A percentile compares a stretch with the other conserved stretches of the same genome.
Evolutionary conservation across 768 basidiomycete species (phyloP).

Genomic region (Epithele typhae): DNA sequence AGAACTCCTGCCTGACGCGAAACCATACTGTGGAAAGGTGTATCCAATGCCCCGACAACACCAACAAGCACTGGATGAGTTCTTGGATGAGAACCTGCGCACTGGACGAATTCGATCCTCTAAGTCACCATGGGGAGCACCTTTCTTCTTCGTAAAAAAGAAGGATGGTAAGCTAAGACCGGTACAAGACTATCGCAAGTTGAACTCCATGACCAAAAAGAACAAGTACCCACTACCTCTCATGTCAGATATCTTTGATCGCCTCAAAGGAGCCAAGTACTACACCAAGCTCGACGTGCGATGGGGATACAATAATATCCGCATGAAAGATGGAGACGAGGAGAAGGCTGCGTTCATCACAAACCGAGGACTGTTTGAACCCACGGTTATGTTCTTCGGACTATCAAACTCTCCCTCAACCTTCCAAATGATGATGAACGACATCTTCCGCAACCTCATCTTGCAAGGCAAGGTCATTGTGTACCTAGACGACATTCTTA

Average conservation of each 20-base stretch:
- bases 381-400: constrained; percentile 33
- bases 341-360: constrained; percentile 38
- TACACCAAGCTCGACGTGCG: constrained; percentile 26
- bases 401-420: constrained; percentile 32
- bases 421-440: constrained; percentile 23
- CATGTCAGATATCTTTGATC: too few species aligned
- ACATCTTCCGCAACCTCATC: constrained; percentile 22
- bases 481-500: constrained; percentile 40
- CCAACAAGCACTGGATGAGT: too few species aligned
- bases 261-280: not conserved
- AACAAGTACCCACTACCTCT: too few species aligned
- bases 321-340: constrained; percentile 36
- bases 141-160: too few species aligned
- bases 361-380: constrained; percentile 34
- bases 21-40: not conserved
- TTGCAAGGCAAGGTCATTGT: constrained; percentile 31
- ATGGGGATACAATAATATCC: not conserved
- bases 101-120: too few species aligned
- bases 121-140: too few species aligned
- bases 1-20: constrained; percentile 5
- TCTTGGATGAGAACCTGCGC: too few species aligned
- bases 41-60: too few species aligned
- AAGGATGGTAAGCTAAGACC: too few species aligned
- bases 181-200: too few species aligned
- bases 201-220: too few species aligned